Percentiles rank a stretch among this genome's conserved stretches.
phyloP scores from a whole-genome alignment of 352 stramenopile genomes.

The Globisporangium cystogenes region DNA sequence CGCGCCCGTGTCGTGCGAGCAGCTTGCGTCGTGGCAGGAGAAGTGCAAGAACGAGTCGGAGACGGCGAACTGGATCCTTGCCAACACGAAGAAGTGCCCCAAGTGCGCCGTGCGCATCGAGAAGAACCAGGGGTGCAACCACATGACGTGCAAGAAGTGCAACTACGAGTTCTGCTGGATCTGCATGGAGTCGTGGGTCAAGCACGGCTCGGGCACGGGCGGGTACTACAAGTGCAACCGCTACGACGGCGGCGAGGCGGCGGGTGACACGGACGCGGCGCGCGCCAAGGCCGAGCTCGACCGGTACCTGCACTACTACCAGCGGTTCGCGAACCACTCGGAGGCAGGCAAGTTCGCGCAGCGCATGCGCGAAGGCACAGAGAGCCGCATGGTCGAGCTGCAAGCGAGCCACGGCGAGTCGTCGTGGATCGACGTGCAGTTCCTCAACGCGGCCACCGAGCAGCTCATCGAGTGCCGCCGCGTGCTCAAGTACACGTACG shows the following conservation, averaged over 20 bases:
- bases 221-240: slow-evolving; percentile 99
- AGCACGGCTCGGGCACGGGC: slow-evolving; percentile 94
- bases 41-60: slow-evolving; percentile 98
- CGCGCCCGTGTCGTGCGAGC: slow-evolving; percentile 89
- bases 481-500: slow-evolving; percentile 99
- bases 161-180: slow-evolving; percentile 98
- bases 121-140: slow-evolving; percentile 99
- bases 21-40: slow-evolving; percentile 93
- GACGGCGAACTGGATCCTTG: slow-evolving; percentile 99
- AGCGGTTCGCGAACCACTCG: slow-evolving; percentile 96
- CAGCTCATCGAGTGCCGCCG: slow-evolving; percentile 97
- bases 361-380: slow-evolving; percentile 94
- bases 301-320: slow-evolving; percentile 99
- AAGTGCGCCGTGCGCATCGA: slow-evolving; percentile 99
- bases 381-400: slow-evolving; percentile 94
- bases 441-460: slow-evolving; percentile 95
- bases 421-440: slow-evolving; percentile 98
- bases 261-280: slow-evolving; percentile 79
- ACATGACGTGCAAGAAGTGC: slow-evolving; percentile 96
- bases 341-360: slow-evolving; percentile 96
- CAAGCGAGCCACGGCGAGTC: slow-evolving; percentile 89
- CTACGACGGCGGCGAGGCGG: slow-evolving; percentile 77
- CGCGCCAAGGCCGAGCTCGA: slow-evolving; percentile 96
- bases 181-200: slow-evolving; percentile 95
- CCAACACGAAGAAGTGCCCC: slow-evolving; percentile 99